Conservation (phyloP, 768 basidiomycete genomes). For the Cystofilobasidium capitatum region DNA sequence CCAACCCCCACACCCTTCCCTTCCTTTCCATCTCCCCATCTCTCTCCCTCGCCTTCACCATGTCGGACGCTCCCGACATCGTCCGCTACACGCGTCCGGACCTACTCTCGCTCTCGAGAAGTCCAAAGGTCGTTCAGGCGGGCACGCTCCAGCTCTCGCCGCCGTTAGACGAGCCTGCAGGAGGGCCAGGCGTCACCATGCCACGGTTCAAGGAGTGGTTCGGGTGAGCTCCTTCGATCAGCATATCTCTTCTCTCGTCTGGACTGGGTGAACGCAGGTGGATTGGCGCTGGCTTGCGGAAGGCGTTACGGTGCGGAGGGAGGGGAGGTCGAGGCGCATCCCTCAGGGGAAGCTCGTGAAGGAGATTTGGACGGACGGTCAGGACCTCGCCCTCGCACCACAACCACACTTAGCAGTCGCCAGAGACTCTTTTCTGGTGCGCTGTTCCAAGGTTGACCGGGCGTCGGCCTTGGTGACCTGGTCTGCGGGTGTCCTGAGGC, state of each 20-base stretch:
- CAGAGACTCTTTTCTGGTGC: too few species aligned
- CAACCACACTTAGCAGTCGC: too few species aligned
- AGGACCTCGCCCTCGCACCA: too few species aligned
- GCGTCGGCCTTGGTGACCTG: too few species aligned
- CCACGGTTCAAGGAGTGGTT: slow-evolving; percentile 20
- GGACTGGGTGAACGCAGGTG: too few species aligned
- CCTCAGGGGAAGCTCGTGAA: too few species aligned
- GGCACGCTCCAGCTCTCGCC: background rate
- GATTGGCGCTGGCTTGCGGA: too few species aligned
- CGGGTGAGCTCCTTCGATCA: slow-evolving; percentile 6
- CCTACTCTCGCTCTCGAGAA: background rate
- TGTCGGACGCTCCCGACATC: background rate
- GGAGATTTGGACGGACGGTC: too few species aligned
- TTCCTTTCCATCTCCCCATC: background rate
- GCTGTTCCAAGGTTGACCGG: too few species aligned
- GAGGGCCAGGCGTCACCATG: background rate
- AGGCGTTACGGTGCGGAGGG: too few species aligned
- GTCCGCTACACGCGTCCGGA: background rate
- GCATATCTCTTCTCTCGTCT: background rate
- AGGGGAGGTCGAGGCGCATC: too few species aligned
- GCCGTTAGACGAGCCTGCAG: background rate
- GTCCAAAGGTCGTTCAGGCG: background rate
- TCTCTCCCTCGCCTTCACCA: background rate
- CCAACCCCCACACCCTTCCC: background rate
- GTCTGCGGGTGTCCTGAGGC: too few species aligned